Percentiles rank a stretch among this genome's conserved stretches.
Evolutionary conservation across 352 stramenopile species (phyloP).

Genomic region (Pythium plurisporium): DNA sequence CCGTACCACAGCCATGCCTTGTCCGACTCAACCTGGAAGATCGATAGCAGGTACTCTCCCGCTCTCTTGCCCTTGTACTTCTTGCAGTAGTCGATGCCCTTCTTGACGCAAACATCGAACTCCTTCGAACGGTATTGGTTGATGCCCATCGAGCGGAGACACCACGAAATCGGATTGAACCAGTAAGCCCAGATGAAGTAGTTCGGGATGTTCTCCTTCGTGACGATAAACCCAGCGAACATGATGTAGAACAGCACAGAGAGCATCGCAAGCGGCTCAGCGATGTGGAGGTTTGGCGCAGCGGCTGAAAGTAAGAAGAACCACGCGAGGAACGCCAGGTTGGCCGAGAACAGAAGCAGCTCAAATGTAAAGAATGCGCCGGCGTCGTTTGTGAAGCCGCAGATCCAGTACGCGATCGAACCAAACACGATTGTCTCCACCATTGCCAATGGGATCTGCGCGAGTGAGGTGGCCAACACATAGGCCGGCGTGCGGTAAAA

Average conservation of each 20-base stretch:
- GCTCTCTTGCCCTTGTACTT: conserved; percentile 11
- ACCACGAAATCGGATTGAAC: conserved; percentile 41
- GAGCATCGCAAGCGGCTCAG: conserved; percentile 21
- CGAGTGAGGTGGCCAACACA: conserved; percentile 42
- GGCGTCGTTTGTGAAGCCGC: conserved; percentile 39
- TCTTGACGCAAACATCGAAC: conserved; percentile 17
- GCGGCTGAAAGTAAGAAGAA: conserved; percentile 30
- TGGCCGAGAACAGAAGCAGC: conserved; percentile 49
- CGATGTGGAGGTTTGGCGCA: conserved; percentile 21
- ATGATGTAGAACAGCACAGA: conserved; percentile 27
- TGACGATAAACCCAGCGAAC: conserved; percentile 36
- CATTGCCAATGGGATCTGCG: conserved; percentile 33
- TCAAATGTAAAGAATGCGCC: conserved; percentile 53
- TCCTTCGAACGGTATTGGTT: conserved; percentile 25
- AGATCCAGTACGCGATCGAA: conserved; percentile 68
- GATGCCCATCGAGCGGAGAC: conserved; percentile 18
- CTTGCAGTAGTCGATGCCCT: conserved; percentile 28
- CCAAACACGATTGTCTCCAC: conserved; percentile 65
- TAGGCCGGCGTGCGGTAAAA: conserved; percentile 68
- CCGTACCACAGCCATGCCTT: conserved; percentile 21
- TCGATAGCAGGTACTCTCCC: conserved; percentile 21
- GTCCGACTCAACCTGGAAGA: conserved; percentile 21
- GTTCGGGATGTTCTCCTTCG: conserved; percentile 28
- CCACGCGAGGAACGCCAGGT: conserved; percentile 24
- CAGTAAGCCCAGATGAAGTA: conserved; percentile 43